Base-by-base conservation (phyloP, 1,139 yeast genomes). In the Saccharomyces hybrid region DNA sequence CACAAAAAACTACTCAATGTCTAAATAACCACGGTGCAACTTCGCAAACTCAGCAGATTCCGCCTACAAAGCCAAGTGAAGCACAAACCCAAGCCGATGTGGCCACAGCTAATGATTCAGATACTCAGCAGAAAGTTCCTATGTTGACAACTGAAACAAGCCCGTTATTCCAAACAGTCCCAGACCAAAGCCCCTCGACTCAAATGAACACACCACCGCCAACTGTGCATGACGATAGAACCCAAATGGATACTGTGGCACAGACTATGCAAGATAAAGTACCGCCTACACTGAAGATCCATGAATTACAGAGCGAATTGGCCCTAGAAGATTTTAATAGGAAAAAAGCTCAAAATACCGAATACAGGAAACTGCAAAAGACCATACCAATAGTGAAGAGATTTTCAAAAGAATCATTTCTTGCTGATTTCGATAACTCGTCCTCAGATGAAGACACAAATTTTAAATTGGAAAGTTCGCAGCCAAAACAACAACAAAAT, bases 381-480 rank as follows among this genome's bases (percentile, higher is more conserved):
- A 38, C 19, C 8, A 19, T 46, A 25, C 29, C 32, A n/a, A 19
- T 54, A 29, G 52, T 44, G 23, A 47, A 51, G 7, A 55, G 48
- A 5, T 64, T 62, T 46, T 51, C 60, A 5, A 58, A 62, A 48
- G 61, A 60, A 32, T 54, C 55, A 4, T 59, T 65, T 31, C 50
- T 64, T 14, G 58, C 56, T 11, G 58, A 56, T 11, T 62, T 63
- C 28, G 66, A 66, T 47, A 49, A 51, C 23, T 58, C 54, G 26
- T 51, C 54, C 13, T 46, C 48, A 14, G 14, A n/a, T 41, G 31
- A 23, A 1, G 46, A 38, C 13, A 23, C 47, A 7, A n/a, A 48
- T 6, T 5, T 19, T 0, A 34, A 31, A 23, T 11, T 26, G 27
- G 51, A 48, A 34, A 32, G 11, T 38, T 9, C 28, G 2, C 46